These are phyloP conservation scores for Wickerhamiella sergipiensis DNA, from an alignment of 805 yeast species.

Conservation along the genomic window DNA sequence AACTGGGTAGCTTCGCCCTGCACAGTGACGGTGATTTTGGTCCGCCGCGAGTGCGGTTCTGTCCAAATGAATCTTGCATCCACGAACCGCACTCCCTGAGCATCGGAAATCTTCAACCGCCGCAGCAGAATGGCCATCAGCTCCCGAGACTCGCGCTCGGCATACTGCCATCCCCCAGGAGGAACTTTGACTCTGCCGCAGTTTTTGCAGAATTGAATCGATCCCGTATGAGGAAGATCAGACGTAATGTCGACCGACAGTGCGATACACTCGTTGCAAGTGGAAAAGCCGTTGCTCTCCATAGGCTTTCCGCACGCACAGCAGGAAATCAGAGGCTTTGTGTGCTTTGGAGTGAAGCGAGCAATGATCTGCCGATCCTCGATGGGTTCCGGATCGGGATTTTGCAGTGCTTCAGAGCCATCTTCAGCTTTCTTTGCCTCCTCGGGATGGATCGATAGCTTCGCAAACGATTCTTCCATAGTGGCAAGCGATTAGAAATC, in stretches of 20 bases:
- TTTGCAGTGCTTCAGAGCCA: not conserved
- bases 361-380: constrained; percentile 11
- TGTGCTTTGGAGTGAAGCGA: constrained; percentile 24
- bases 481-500: not conserved
- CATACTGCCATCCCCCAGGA: constrained; percentile 73
- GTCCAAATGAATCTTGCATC: constrained; percentile 98
- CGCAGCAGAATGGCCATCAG: constrained; percentile 74
- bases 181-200: constrained; percentile 87
- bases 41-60: constrained; percentile 95
- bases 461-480: constrained; percentile 2
- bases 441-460: not conserved
- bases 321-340: constrained; percentile 73
- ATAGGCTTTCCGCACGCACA: constrained; percentile 95
- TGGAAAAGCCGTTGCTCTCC: constrained; percentile 86
- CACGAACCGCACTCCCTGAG: constrained; percentile 58
- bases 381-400: not conserved
- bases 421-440: not conserved
- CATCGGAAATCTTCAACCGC: constrained; percentile 66
- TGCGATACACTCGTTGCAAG: constrained; percentile 93
- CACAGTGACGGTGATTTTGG: constrained; percentile 78
- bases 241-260: constrained; percentile 82
- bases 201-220: constrained; percentile 80
- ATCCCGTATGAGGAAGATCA: constrained; percentile 78
- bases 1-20: constrained; percentile 80
- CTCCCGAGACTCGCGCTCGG: constrained; percentile 81